These are phyloP conservation scores for Akebia trifoliata DNA, from an alignment of 164 flowering plant genomes.

Conservation along the genomic window DNA sequence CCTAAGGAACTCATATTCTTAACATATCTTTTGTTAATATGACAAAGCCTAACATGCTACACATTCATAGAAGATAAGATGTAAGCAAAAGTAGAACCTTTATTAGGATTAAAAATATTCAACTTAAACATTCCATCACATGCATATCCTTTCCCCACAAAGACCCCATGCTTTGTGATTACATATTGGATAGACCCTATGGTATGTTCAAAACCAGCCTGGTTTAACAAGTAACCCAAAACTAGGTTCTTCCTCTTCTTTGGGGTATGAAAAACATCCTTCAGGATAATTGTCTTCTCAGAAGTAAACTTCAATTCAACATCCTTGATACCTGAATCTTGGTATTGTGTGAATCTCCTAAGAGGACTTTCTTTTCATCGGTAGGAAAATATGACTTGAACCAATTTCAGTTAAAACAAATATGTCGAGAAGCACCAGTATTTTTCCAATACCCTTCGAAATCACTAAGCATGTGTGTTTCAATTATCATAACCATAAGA, in stretches of 20 bases:
- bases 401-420: background rate
- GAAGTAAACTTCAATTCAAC: background rate
- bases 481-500: background rate
- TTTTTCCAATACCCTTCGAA: too few relatives aligned
- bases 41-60: background rate
- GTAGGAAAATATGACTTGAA: background rate
- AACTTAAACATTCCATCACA: conserved; percentile 4
- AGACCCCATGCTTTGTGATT: background rate
- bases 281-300: background rate
- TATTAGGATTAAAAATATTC: background rate
- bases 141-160: conserved; percentile 5
- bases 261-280: background rate
- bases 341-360: background rate
- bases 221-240: background rate
- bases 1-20: background rate
- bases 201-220: background rate
- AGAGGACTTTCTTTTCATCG: background rate
- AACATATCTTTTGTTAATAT: background rate
- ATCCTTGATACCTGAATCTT: background rate
- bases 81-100: background rate
- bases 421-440: background rate
- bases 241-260: background rate
- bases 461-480: background rate
- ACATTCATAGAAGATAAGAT: background rate
- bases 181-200: background rate